These are phyloP conservation scores for Simmondsia chinensis DNA, from an alignment of 148 eudicot species.

Conservation along the genomic window DNA sequence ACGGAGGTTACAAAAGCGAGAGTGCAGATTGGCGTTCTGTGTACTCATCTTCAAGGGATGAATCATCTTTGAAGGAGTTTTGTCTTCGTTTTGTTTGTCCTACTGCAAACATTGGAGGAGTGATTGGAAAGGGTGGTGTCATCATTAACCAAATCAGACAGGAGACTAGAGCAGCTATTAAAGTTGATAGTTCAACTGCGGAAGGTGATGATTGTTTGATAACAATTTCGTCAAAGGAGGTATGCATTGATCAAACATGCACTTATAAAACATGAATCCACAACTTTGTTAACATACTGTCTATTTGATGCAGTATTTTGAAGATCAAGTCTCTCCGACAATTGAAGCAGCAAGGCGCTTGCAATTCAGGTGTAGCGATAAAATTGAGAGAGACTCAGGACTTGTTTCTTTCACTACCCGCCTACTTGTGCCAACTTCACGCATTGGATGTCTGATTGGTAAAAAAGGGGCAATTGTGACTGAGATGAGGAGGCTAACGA, in stretches of 20 bases:
- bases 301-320: conserved; percentile 45
- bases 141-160: conserved; percentile 94
- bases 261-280: too few relatives aligned
- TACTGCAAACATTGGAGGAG: conserved; percentile 79
- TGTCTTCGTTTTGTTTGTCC: conserved; percentile 82
- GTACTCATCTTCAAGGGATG: conserved; percentile 61
- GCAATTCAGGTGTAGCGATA: conserved; percentile 96
- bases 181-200: conserved; percentile 84
- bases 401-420: conserved; percentile 66
- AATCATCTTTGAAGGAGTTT: conserved; percentile 67
- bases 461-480: conserved; percentile 89
- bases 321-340: conserved; percentile 75
- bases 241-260: too few relatives aligned
- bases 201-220: conserved; percentile 85
- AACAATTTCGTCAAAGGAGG: conserved; percentile 80
- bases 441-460: conserved; percentile 89
- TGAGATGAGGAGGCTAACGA: conserved; percentile 83
- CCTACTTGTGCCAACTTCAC: conserved; percentile 71
- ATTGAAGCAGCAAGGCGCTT: conserved; percentile 94
- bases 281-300: neutral
- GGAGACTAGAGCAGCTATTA: conserved; percentile 75
- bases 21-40: conserved; percentile 62
- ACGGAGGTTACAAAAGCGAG: conserved; percentile 79
- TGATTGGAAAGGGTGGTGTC: conserved; percentile 92
- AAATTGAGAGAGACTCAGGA: conserved; percentile 95